These are phyloP conservation scores for Malassezia slooffiae DNA, from an alignment of 1,284 basidiomycete species.

Conservation along the genomic window DNA sequence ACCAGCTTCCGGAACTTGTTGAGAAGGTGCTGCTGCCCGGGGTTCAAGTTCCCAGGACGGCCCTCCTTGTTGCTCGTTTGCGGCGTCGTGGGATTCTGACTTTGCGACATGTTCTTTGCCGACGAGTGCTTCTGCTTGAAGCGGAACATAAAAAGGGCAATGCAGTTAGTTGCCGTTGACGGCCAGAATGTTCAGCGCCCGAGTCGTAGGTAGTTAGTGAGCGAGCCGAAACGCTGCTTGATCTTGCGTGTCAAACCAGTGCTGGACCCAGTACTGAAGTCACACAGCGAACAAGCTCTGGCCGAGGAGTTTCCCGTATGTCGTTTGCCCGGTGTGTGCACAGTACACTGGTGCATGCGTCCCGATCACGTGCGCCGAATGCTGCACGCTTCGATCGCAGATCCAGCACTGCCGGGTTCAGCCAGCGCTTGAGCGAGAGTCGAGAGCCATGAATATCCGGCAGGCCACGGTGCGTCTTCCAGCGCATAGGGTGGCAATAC, in stretches of 20 bases:
- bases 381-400: background rate
- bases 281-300: too few species aligned
- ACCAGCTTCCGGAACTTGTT: constrained; percentile 24
- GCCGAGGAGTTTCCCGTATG: background rate
- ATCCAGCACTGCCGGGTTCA: too few species aligned
- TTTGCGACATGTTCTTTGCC: constrained; percentile 9
- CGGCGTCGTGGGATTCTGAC: too few species aligned
- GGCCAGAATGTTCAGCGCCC: too few species aligned
- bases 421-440: background rate
- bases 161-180: too few species aligned
- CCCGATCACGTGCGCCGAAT: background rate
- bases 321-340: background rate
- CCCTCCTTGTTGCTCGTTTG: constrained; percentile 13
- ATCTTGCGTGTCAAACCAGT: too few species aligned
- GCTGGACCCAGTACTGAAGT: too few species aligned
- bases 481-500: constrained; percentile 1
- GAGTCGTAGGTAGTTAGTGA: too few species aligned
- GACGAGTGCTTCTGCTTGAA: constrained; percentile 1
- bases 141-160: background rate
- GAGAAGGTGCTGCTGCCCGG: constrained; percentile 32
- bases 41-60: constrained; percentile 38
- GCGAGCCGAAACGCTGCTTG: too few species aligned
- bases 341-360: background rate
- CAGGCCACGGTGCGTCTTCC: constrained; percentile 16
- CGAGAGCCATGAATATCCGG: constrained; percentile 23